Evolutionary conservation across 208 protist species (phyloP), one percentile per base, ranked within the genome.

Genomic region (Trypanosoma brucei): DNA sequence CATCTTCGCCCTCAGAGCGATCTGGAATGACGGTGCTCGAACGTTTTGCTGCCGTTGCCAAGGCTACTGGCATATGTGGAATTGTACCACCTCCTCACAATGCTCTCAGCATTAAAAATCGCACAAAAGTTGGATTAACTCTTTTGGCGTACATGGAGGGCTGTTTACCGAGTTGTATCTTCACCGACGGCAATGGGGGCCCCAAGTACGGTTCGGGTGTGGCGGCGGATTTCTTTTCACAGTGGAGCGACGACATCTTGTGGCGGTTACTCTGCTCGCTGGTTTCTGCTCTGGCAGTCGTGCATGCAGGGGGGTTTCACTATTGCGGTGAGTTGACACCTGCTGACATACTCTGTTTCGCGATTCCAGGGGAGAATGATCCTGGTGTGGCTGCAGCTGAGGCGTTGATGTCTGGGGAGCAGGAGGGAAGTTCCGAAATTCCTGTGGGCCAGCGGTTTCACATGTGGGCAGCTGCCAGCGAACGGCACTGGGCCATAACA

Each of bases 171-270:
- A 30, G 33, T 30, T 61, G 39, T 45, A 55, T 68, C 3, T 34
- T 61, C n/a, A 40, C 2, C 34, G 39, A 30, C 37, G 39, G 7
- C 46, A 49, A 22, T 40, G 22, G 36, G 3, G 33, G 42, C 2
- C 37, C 39, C 37, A 33, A 42, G n/a, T 13, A 38, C 7, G 40
- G 22, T 45, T 42, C 11, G 54, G 61, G 14, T n/a, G 31, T 13
- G 31, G 44, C 14, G 34, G 31, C 9, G 30, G 59, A 65, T 60
- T 55, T 38, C 39, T 62, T 78, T 60, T 70, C 65, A 59, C 58
- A 57, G 44, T 94, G 88, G 86, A 75, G 72, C 7, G 85, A 94
- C 59, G 85, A 91, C 53, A 49, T 90, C 56, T 55, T 92, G 51
- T 94, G 88, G 86, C 78, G 77, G 33, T 62, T 94, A 55, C 58